A percentile compares a stretch with the other conserved stretches of the same genome.
Conservation (phyloP, 805 yeast species). For the Ogataea trehalophila region DNA sequence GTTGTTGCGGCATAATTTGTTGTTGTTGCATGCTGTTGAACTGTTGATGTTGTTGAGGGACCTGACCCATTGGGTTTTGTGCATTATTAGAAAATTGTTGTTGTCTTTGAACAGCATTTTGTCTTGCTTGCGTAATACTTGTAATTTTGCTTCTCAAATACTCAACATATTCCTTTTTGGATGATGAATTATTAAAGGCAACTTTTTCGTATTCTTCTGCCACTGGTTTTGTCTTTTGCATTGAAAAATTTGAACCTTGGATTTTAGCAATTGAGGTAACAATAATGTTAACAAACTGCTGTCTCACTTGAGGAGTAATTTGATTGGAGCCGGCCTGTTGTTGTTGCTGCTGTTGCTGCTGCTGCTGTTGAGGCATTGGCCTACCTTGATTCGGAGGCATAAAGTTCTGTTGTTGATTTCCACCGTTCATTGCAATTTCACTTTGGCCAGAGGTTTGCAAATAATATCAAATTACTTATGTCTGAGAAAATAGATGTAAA, state of each 20-base stretch:
- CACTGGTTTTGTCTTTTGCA: conserved; percentile 42
- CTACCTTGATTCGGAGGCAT: conserved; percentile 4
- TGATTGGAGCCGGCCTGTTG: conserved; percentile 9
- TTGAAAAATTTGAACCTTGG: conserved; percentile 28
- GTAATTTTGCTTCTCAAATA: conserved; percentile 37
- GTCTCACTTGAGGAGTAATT: conserved; percentile 27
- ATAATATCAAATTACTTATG: too few species aligned
- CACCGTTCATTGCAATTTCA: conserved; percentile 1
- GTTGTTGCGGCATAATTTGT: conserved; percentile 1
- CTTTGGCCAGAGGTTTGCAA: too few species aligned
- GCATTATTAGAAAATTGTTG: conserved; percentile 17
- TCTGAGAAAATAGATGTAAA: too few species aligned
- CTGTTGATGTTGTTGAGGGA: conserved; percentile 21
- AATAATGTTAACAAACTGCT: conserved; percentile 29
- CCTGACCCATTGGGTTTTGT: conserved; percentile 22
- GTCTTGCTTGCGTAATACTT: conserved; percentile 33
- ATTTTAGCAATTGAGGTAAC: conserved; percentile 29
- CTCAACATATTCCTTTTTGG: conserved; percentile 54
- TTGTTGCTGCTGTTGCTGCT: conserved; percentile 7
- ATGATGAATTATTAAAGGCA: conserved; percentile 53
- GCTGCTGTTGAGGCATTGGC: conserved; percentile 2
- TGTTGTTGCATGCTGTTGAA: conserved; percentile 10
- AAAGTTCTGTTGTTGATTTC: conserved; percentile 3
- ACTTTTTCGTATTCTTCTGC: conserved; percentile 71
- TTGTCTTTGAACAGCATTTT: conserved; percentile 20